Conservation (phyloP, 2,329 filamentous ascomycete genomes). For the Monosporascus sp. region DNA sequence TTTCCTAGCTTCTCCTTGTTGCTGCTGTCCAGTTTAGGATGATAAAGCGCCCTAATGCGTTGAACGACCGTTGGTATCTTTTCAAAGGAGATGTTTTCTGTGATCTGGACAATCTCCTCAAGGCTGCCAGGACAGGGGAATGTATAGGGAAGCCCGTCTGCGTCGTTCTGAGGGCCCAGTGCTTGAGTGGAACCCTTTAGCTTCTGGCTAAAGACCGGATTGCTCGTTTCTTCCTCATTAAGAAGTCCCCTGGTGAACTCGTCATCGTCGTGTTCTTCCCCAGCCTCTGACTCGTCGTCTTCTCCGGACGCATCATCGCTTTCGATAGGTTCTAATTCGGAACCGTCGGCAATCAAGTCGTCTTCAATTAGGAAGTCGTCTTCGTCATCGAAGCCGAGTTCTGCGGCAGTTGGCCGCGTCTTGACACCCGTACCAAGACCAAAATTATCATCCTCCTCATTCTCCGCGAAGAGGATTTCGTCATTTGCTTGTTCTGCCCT, state of each 20-base stretch:
- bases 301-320: constrained; percentile 50
- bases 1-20: constrained; percentile 78
- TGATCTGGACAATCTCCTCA: constrained; percentile 64
- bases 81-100: constrained; percentile 54
- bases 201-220: constrained; percentile 43
- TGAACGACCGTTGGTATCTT: constrained; percentile 77
- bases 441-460: constrained; percentile 52
- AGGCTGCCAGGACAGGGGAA: constrained; percentile 80
- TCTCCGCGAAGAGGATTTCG: constrained; percentile 23
- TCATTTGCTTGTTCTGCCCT: constrained; percentile 20
- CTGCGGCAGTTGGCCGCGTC: constrained; percentile 49
- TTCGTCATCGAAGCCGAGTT: constrained; percentile 80
- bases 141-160: constrained; percentile 68
- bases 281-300: constrained; percentile 37
- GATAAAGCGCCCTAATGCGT: constrained; percentile 85
- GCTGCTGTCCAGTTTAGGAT: constrained; percentile 75
- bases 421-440: constrained; percentile 56
- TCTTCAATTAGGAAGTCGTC: constrained; percentile 92
- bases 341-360: constrained; percentile 78
- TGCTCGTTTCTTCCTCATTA: constrained; percentile 50
- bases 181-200: constrained; percentile 32
- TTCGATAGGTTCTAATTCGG: constrained; percentile 56
- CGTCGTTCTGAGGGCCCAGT: constrained; percentile 38
- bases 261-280: constrained; percentile 51
- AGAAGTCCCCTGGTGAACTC: constrained; percentile 69